phyloP scores from a whole-genome alignment of 2,329 filamentous ascomycete genomes.

The Nemania sp. region DNA sequence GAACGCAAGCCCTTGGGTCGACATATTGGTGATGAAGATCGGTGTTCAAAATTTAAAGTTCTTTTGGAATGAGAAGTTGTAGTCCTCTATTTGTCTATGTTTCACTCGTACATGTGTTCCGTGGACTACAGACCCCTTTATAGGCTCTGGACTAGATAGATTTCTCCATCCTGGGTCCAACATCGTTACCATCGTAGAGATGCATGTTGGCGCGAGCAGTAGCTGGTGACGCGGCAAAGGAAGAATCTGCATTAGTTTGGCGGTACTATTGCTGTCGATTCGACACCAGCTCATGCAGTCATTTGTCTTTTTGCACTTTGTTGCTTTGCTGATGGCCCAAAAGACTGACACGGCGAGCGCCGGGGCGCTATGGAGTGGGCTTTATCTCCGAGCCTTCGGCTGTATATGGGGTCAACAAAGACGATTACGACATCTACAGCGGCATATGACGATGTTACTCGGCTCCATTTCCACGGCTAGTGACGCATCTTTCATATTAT shows the following conservation, averaged over 20 bases:
- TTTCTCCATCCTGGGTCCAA: not conserved
- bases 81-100: constrained; percentile 19
- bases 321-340: constrained; percentile 7
- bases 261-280: too few relatives aligned
- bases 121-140: constrained; percentile 24
- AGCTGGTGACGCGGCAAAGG: too few relatives aligned
- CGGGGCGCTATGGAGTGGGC: not conserved
- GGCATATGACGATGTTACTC: too few relatives aligned
- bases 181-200: not conserved
- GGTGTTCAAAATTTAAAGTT: too few relatives aligned
- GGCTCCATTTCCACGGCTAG: too few relatives aligned
- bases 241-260: too few relatives aligned
- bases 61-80: too few relatives aligned
- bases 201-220: too few relatives aligned
- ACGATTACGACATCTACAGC: constrained; percentile 1
- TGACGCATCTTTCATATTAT: too few relatives aligned
- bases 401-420: not conserved
- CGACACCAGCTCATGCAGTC: too few relatives aligned
- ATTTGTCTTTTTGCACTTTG: not conserved
- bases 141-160: too few relatives aligned
- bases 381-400: constrained; percentile 23
- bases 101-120: constrained; percentile 20
- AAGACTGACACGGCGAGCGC: not conserved
- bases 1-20: constrained; percentile 20
- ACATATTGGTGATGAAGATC: constrained; percentile 17